A percentile compares a stretch with the other conserved stretches of the same genome.
These are phyloP conservation scores for Beauveria scarabaeidicola DNA, from an alignment of 2,329 filamentous ascomycete species.

Conservation along the genomic window DNA sequence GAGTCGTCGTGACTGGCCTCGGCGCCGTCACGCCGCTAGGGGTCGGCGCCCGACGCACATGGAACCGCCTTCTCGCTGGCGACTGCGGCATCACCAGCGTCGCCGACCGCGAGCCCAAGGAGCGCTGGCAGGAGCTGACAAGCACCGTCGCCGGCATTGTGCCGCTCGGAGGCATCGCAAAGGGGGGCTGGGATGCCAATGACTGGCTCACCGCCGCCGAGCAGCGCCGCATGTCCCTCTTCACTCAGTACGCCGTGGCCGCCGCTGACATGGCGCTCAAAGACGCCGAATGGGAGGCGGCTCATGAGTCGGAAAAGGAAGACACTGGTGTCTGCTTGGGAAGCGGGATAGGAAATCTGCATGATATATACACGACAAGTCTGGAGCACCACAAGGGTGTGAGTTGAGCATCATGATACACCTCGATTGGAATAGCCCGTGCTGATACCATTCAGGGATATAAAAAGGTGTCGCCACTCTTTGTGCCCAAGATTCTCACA, in stretches of 20 bases:
- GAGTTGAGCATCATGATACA: constrained; percentile 22
- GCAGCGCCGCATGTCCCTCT: constrained; percentile 75
- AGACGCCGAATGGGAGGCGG: constrained; percentile 70
- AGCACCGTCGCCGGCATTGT: constrained; percentile 81
- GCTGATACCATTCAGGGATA: constrained; percentile 55
- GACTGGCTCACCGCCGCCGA: constrained; percentile 48
- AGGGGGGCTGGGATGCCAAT: constrained; percentile 40
- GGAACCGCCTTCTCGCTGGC: constrained; percentile 71
- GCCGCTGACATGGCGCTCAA: constrained; percentile 77
- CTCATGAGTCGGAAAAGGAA: constrained; percentile 54
- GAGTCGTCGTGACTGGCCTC: constrained; percentile 77
- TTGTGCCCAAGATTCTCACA: constrained; percentile 86
- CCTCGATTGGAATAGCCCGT: not conserved
- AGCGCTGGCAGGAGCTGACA: constrained; percentile 61
- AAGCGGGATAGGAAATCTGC: constrained; percentile 89
- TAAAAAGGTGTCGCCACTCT: constrained; percentile 84
- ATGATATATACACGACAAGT: constrained; percentile 81
- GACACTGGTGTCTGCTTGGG: constrained; percentile 85
- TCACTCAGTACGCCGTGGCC: constrained; percentile 85
- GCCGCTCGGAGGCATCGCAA: constrained; percentile 37
- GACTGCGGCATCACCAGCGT: constrained; percentile 75
- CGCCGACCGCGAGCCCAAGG: constrained; percentile 46
- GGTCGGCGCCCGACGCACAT: constrained; percentile 68
- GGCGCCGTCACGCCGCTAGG: constrained; percentile 78
- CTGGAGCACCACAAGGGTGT: constrained; percentile 67